Evolutionary conservation across 768 basidiomycete species (phyloP).

Genomic region (Suillus variegatus): DNA sequence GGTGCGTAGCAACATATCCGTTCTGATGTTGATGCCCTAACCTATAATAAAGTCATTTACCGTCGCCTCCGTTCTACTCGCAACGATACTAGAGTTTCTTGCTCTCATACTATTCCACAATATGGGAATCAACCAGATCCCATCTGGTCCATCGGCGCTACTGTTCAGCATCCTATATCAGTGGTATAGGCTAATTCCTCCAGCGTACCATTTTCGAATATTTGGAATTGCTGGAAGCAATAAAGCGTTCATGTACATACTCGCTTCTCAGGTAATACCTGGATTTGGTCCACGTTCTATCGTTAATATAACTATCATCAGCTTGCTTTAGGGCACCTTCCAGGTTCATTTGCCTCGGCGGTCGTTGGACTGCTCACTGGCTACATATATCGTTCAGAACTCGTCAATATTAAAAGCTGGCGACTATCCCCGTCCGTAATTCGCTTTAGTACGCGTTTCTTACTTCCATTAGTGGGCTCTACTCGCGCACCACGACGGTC

Average conservation of each 20-base stretch:
- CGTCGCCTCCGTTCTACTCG: slow-evolving; percentile 64
- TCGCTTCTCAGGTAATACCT: slow-evolving; percentile 65
- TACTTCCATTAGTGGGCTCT: slow-evolving; percentile 70
- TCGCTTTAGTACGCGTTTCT: slow-evolving; percentile 52
- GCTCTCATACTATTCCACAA: slow-evolving; percentile 65
- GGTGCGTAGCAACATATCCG: slow-evolving; percentile 44
- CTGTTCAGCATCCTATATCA: slow-evolving; percentile 85
- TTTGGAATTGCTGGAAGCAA: slow-evolving; percentile 75
- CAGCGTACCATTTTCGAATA: slow-evolving; percentile 72
- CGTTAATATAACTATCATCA: slow-evolving; percentile 30
- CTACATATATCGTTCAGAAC: slow-evolving; percentile 80
- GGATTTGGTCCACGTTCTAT: slow-evolving; percentile 2
- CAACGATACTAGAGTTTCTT: slow-evolving; percentile 68
- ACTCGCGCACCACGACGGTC: slow-evolving; percentile 63
- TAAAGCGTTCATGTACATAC: slow-evolving; percentile 71
- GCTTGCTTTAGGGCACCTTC: slow-evolving; percentile 70
- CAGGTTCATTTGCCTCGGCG: slow-evolving; percentile 63
- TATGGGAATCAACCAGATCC: slow-evolving; percentile 70
- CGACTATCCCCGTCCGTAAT: slow-evolving; percentile 66
- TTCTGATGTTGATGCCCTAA: background rate
- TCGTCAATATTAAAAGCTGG: slow-evolving; percentile 78
- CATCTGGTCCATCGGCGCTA: slow-evolving; percentile 74
- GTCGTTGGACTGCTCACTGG: slow-evolving; percentile 69
- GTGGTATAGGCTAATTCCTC: slow-evolving; percentile 75
- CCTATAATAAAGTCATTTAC: slow-evolving; percentile 65